Base-by-base conservation (phyloP, 179 eudicot species). In the Vitellaria paradoxa region DNA sequence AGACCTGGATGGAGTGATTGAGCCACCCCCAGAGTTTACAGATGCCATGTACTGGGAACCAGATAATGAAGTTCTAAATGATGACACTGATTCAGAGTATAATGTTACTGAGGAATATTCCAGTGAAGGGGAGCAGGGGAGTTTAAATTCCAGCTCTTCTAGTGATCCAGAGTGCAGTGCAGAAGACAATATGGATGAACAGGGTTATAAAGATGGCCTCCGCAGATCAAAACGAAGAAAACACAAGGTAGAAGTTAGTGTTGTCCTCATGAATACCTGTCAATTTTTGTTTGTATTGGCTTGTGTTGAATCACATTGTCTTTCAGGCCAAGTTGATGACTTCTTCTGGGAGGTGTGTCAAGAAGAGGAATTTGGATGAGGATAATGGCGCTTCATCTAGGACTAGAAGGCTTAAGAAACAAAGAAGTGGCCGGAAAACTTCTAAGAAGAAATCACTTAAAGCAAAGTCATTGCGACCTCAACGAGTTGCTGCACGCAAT, bases 41-140 rank as follows among this genome's bases (percentile, higher is more conserved):
- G 97, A 93, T 84, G 87, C 88, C 76, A 86, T 91, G 90, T 91
- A 82, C 37, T 89, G 91, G 96, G 99, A 94, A 76, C 98, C 93
- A 14, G 99, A 96, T 76, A 84, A 83, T 84, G 97, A 90, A 87
- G 84, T 87, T 55, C 79, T 88, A 65, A 86, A 89, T 80, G 98
- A 94, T 63, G 96, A 89, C 77, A 85, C 91, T 46, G 99, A 94
- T 80, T 94, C 99, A 73, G 99, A 96, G 73, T 96, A 88, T 76
- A 87, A 92, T 78, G 83, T 87, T 57, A 84, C 96, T 46, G 97
- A 94, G 74, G 99, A 92, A 73, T 70, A 61, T 79, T 85, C 87
- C 42, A 74, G 84, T 75, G 93, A 88, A 68, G 94, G 82, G 60
- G 90, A 86, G 80, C 88, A 77, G 78, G 88, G 79, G 70, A 80